A percentile compares a stretch with the other conserved stretches of the same genome.
Conservation (phyloP, 345 rosid genomes). For the Sisymbrium irio region DNA sequence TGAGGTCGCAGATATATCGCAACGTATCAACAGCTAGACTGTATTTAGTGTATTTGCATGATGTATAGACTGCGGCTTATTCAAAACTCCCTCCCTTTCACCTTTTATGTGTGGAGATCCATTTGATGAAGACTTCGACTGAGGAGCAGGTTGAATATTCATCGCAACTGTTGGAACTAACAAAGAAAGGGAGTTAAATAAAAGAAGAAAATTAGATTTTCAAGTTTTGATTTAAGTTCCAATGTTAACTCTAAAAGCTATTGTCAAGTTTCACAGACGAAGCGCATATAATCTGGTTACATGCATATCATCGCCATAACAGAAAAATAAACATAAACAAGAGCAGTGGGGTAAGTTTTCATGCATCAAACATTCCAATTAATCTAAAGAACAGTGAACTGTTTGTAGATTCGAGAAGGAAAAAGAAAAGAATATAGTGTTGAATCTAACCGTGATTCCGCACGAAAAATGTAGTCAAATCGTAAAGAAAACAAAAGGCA, state of each 20-base stretch:
- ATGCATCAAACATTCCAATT: conserved; percentile 13
- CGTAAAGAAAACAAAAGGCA: not conserved
- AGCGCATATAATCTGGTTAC: not conserved
- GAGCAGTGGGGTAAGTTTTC: not conserved
- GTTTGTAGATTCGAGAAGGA: not conserved
- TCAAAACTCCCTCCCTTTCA: conserved; percentile 56
- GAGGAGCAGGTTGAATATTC: conserved; percentile 53
- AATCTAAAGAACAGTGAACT: not conserved
- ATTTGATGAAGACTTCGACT: conserved; percentile 53
- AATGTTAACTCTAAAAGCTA: not conserved
- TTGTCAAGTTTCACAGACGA: not conserved
- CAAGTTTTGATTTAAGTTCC: not conserved
- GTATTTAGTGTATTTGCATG: conserved; percentile 43
- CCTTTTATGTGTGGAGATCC: conserved; percentile 60
- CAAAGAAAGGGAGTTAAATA: not conserved
- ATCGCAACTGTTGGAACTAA: conserved; percentile 31
- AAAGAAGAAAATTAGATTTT: not conserved
- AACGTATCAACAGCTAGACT: conserved; percentile 38
- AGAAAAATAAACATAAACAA: not conserved
- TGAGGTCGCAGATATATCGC: not conserved
- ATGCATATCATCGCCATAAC: not conserved
- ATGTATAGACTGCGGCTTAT: conserved; percentile 50
- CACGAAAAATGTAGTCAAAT: not conserved
- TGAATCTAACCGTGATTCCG: not conserved
- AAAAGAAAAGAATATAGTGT: not conserved